phyloP scores from a whole-genome alignment of 441 rosid species.

The Breynia disticha region DNA sequence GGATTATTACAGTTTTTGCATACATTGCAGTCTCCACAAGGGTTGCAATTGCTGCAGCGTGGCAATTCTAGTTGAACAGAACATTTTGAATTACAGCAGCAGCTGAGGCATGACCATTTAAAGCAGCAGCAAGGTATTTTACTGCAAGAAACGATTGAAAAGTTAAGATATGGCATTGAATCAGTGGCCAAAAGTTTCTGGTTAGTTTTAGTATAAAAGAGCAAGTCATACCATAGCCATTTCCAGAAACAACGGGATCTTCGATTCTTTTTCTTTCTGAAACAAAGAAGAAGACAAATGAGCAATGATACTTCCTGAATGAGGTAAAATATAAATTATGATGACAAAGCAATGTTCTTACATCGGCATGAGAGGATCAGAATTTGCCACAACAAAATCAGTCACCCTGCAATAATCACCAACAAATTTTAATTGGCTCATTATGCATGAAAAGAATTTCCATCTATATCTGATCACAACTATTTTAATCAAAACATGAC shows the following conservation, averaged over 20 bases:
- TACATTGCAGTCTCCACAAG: constrained; percentile 9
- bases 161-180: too few species aligned
- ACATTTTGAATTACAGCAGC: constrained; percentile 55
- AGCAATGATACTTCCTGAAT: background rate
- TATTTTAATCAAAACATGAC: constrained; percentile 11
- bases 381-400: constrained; percentile 54
- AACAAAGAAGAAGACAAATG: background rate
- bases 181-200: constrained; percentile 1
- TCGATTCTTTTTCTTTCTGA: constrained; percentile 51
- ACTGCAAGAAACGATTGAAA: constrained; percentile 25
- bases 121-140: constrained; percentile 52
- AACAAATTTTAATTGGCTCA: constrained; percentile 8
- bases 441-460: background rate
- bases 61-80: constrained; percentile 36
- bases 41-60: constrained; percentile 25
- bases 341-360: constrained; percentile 25
- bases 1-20: too few species aligned
- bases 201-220: too few species aligned
- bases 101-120: constrained; percentile 51
- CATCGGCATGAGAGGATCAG: constrained; percentile 69
- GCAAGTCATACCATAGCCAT: constrained; percentile 65
- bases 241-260: constrained; percentile 60
- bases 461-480: background rate
- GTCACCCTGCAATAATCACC: constrained; percentile 41
- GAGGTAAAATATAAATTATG: background rate